A percentile compares a stretch with the other conserved stretches of the same genome.
These are phyloP conservation scores for Lepidium africanum DNA, from an alignment of 345 rosid genomes.

Conservation along the genomic window DNA sequence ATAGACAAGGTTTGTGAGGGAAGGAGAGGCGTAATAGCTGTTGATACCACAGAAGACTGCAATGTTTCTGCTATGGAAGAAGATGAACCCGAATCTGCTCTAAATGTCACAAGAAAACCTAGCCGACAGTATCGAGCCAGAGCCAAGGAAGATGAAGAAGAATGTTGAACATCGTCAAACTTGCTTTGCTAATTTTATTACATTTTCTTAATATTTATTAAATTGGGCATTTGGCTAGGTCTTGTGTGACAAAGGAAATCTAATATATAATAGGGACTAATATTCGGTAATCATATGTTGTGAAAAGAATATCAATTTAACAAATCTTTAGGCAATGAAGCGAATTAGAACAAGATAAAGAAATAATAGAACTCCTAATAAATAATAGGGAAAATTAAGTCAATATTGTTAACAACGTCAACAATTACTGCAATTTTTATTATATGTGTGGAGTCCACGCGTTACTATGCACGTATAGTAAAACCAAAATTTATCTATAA, in stretches of 20 bases:
- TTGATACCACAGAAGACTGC: constrained; percentile 27
- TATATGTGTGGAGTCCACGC: neutral
- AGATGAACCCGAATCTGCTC: constrained; percentile 43
- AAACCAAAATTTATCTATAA: no score
- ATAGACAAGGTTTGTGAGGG: constrained; percentile 19
- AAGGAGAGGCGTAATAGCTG: constrained; percentile 39
- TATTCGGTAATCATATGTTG: neutral
- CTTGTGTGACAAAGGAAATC: neutral
- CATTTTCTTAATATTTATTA: neutral
- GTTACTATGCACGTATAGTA: no score
- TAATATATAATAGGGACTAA: neutral
- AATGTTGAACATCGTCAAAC: neutral
- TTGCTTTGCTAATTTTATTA: neutral
- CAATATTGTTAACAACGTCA: no score
- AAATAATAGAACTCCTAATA: neutral
- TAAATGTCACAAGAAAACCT: constrained; percentile 17
- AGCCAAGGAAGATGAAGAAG: constrained; percentile 34
- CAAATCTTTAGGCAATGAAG: neutral
- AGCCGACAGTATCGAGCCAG: constrained; percentile 56
- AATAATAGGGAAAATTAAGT: no score
- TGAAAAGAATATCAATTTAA: neutral
- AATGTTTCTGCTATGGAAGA: constrained; percentile 59
- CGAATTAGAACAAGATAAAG: neutral
- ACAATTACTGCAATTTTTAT: no score
- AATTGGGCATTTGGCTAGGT: neutral